Evolutionary conservation across 371 early-diverging fungal genomes (phyloP), one percentile per base, ranked within the genome.

Genomic region (Mortierella sp.): DNA sequence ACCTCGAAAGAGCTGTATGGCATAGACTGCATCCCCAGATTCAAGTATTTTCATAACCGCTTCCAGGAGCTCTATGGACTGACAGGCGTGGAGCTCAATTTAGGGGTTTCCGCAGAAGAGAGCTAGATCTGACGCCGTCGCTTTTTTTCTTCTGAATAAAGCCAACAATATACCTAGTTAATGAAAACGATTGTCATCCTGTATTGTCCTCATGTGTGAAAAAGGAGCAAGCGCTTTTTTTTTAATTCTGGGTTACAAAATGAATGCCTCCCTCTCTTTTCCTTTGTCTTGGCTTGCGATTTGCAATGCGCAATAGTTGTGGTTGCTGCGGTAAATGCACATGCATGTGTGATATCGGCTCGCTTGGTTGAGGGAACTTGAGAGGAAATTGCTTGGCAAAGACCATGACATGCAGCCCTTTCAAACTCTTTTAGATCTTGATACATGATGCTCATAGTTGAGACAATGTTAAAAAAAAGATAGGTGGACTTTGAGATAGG

Each of bases 1-100:
- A 70, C 66, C 5, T 11, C 59, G 1, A 51, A 49, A 16, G 70
- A 32, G 9, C n/a, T 75, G 39, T 70, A 61, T 24, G 70, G 60
- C n/a, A 26, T 69, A n/a, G 70, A 70, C 22, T 54, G 65, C 2
- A 11, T 65, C 26, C 52, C 65, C 0, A 45, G 61, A 24, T 75
- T 69, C 54, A 75, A 66, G 30, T 62, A 65, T 16, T 49, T 65
- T 6, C 54, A 65, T 32, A 30, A 40, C 8, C 60, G 57, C 5
- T 61, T 66, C 39, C 64, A 64, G 28, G 61, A 59, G 26, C 39
- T 54, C 10, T 75, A 75, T 26, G 66, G 55, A 4, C 16, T 6
- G 14, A 61, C 66, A 5, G 57, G 58, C 14, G 70, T 75, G 16
- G 35, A 60, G 57, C 70, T 69, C 32, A 70, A 68, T n/a, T 32